These are phyloP conservation scores for Coleophoma cylindrospora DNA, from an alignment of 2,329 filamentous ascomycete species.

Conservation along the genomic window DNA sequence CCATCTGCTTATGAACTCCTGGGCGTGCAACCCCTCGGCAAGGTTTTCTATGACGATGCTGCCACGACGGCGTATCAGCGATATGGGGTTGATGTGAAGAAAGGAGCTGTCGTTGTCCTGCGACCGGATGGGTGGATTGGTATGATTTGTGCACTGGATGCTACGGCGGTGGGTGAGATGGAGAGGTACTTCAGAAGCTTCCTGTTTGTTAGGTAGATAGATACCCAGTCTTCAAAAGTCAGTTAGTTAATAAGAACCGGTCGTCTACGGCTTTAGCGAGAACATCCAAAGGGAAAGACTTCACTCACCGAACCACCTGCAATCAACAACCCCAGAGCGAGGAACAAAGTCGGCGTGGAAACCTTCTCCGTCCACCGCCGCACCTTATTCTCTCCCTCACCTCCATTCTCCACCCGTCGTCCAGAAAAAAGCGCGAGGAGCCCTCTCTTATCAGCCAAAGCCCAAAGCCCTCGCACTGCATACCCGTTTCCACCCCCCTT, in stretches of 20 bases:
- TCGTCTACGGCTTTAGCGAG: no score
- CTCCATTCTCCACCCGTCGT: not conserved
- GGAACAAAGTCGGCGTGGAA: no score
- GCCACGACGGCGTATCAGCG: conserved; percentile 43
- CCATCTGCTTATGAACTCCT: conserved; percentile 40
- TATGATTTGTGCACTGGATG: conserved; percentile 27
- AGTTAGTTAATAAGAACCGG: no score
- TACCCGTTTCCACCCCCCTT: no score
- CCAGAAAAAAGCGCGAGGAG: no score
- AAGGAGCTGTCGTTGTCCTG: conserved; percentile 41
- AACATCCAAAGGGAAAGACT: no score
- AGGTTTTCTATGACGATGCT: conserved; percentile 47
- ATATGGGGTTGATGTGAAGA: conserved; percentile 26
- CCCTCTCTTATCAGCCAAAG: no score
- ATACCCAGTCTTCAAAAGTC: no score
- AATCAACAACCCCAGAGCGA: no score
- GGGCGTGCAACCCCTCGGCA: conserved; percentile 39
- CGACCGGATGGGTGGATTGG: conserved; percentile 53
- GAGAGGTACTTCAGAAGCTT: conserved; percentile 43
- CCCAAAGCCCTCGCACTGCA: no score
- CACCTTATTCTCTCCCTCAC: not conserved
- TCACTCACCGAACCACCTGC: no score
- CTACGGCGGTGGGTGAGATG: conserved; percentile 35
- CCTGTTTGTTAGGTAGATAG: conserved; percentile 14
- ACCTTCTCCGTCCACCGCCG: no score